phyloP scores from a whole-genome alignment of 2,329 filamentous ascomycete species.

The Fusarium napiforme region DNA sequence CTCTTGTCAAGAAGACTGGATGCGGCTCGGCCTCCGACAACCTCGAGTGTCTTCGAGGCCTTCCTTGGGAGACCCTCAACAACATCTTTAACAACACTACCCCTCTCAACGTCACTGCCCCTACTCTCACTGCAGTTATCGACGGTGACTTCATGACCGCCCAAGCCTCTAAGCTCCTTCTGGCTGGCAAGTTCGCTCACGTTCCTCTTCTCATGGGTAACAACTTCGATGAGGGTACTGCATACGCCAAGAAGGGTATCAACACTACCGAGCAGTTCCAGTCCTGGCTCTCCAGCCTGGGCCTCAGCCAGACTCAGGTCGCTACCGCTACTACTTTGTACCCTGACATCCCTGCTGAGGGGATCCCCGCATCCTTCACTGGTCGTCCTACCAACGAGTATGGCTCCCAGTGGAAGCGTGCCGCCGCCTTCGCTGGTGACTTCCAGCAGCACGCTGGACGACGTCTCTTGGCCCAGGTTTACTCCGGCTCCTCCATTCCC shows the following conservation, averaged over 20 bases:
- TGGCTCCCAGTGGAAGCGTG: slow-evolving; percentile 64
- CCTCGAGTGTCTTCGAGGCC: slow-evolving; percentile 47
- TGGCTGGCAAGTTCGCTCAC: slow-evolving; percentile 68
- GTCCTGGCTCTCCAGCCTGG: slow-evolving; percentile 32
- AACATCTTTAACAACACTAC: slow-evolving; percentile 44
- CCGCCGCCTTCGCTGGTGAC: slow-evolving; percentile 65
- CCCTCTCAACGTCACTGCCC: slow-evolving; percentile 24
- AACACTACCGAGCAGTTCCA: slow-evolving; percentile 65
- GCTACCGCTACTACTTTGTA: slow-evolving; percentile 54
- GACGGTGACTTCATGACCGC: slow-evolving; percentile 56
- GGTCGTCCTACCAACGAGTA: slow-evolving; percentile 46
- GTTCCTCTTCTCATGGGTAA: slow-evolving; percentile 71
- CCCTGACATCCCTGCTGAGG: slow-evolving; percentile 60
- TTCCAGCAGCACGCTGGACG: slow-evolving; percentile 65
- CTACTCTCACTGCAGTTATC: slow-evolving; percentile 35
- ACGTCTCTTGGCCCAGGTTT: slow-evolving; percentile 62
- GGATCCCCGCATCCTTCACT: slow-evolving; percentile 57
- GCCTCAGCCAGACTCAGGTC: slow-evolving; percentile 43
- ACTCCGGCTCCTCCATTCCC: slow-evolving; percentile 56
- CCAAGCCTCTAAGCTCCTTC: slow-evolving; percentile 62
- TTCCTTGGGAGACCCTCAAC: slow-evolving; percentile 48
- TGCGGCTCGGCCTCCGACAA: slow-evolving; percentile 38
- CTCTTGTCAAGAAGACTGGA: slow-evolving; percentile 41
- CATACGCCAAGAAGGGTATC: slow-evolving; percentile 64
- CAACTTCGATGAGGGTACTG: slow-evolving; percentile 72